phyloP scores from a whole-genome alignment of 768 basidiomycete genomes.

The Cyclocybe cylindracea region DNA sequence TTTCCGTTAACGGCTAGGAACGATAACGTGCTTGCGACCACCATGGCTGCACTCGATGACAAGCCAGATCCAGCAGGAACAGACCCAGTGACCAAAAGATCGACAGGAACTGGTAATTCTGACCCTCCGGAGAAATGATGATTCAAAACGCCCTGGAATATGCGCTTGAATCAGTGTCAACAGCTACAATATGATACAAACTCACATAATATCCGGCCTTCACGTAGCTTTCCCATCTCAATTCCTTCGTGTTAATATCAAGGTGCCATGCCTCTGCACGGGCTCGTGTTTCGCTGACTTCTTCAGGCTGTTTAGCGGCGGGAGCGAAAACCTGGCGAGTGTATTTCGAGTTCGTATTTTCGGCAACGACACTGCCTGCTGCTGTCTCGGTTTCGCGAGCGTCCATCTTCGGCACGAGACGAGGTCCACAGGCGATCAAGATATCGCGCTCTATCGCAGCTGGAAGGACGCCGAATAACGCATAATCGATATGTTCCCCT shows the following conservation, averaged over 20 bases:
- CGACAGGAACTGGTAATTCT: slow-evolving; percentile 55
- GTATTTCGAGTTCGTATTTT: slow-evolving; percentile 66
- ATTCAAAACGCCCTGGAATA: slow-evolving; percentile 59
- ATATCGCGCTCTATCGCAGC: slow-evolving; percentile 86
- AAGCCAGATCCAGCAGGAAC: slow-evolving; percentile 88
- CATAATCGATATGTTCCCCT: slow-evolving; percentile 87
- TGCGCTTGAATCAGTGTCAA: not conserved
- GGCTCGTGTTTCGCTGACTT: slow-evolving; percentile 38
- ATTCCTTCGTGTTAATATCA: slow-evolving; percentile 67
- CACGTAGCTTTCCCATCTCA: slow-evolving; percentile 87
- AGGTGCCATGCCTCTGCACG: slow-evolving; percentile 65
- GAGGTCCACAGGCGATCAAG: slow-evolving; percentile 72
- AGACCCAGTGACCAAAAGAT: slow-evolving; percentile 76
- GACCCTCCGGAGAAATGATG: slow-evolving; percentile 46
- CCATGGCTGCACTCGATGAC: slow-evolving; percentile 88
- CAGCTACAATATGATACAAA: slow-evolving; percentile 8
- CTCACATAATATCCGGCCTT: slow-evolving; percentile 84
- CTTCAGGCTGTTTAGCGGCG: slow-evolving; percentile 28
- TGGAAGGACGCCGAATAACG: slow-evolving; percentile 81
- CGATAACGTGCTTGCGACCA: slow-evolving; percentile 81
- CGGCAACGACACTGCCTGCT: slow-evolving; percentile 59
- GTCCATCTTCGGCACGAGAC: slow-evolving; percentile 23
- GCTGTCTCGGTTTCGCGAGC: slow-evolving; percentile 24
- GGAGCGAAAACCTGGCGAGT: slow-evolving; percentile 60
- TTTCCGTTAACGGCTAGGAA: slow-evolving; percentile 81